phyloP scores from a whole-genome alignment of 208 protist genomes.

The Novymonas esmeraldas region DNA sequence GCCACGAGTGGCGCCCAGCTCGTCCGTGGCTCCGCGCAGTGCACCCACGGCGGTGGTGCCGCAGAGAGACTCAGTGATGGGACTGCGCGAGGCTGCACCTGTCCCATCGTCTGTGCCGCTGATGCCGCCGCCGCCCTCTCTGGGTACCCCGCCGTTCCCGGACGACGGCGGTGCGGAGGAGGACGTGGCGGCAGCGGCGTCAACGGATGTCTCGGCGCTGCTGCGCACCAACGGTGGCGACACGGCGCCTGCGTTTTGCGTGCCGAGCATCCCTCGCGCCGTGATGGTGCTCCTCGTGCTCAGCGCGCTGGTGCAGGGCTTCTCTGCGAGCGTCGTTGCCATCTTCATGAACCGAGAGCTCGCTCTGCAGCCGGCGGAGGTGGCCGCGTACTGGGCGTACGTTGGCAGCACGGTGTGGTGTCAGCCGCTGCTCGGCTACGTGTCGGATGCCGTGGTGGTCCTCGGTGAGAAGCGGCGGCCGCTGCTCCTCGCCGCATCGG shows the following conservation, averaged over 20 bases:
- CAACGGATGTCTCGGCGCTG: not conserved
- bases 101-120: too few relatives aligned
- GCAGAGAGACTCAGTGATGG: too few relatives aligned
- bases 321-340: conserved; percentile 33
- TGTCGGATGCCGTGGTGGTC: conserved; percentile 41
- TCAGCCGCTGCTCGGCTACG: conserved; percentile 38
- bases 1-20: too few relatives aligned
- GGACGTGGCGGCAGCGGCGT: not conserved
- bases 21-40: too few relatives aligned
- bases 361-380: conserved; percentile 32
- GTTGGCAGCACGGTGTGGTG: conserved; percentile 35
- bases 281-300: conserved; percentile 41
- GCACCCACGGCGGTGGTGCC: too few relatives aligned
- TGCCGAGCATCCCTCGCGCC: conserved; percentile 24
- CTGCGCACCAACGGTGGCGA: not conserved
- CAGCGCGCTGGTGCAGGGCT: conserved; percentile 33
- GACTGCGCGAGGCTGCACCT: too few relatives aligned
- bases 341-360: conserved; percentile 43
- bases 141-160: too few relatives aligned
- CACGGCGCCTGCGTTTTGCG: not conserved
- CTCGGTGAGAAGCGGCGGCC: conserved; percentile 47
- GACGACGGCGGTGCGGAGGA: not conserved
- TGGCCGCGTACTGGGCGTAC: conserved; percentile 48
- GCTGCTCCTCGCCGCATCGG: conserved; percentile 33
- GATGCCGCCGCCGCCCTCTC: too few relatives aligned